Conservation (phyloP, 2,329 filamentous ascomycete genomes). For the Talaromyces sp. region DNA sequence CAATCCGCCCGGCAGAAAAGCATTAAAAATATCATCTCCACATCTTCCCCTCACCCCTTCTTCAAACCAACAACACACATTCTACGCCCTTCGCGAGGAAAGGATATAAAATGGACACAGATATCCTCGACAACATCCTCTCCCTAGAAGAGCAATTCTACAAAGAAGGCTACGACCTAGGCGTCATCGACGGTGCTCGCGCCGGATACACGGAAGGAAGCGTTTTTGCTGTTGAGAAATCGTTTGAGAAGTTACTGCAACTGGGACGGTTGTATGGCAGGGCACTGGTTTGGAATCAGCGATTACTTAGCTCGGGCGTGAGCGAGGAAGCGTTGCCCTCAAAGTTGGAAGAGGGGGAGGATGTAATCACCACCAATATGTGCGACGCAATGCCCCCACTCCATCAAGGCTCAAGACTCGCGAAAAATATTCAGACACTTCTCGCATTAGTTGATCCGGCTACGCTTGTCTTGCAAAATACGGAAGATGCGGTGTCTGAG, state of each 20-base stretch:
- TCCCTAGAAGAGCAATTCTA: constrained; percentile 71
- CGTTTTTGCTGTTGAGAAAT: constrained; percentile 85
- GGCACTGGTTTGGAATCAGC: constrained; percentile 78
- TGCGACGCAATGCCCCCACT: constrained; percentile 47
- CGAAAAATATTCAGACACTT: constrained; percentile 73
- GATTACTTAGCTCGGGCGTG: constrained; percentile 44
- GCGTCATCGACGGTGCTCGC: constrained; percentile 69
- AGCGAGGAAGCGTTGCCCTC: constrained; percentile 32
- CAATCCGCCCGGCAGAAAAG: constrained; percentile 16
- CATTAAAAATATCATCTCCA: constrained; percentile 2
- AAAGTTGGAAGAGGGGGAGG: neutral
- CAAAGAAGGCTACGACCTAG: constrained; percentile 74
- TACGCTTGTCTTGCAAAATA: constrained; percentile 76
- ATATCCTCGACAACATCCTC: constrained; percentile 58
- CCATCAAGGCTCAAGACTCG: constrained; percentile 62
- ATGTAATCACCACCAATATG: constrained; percentile 29
- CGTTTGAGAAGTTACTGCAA: constrained; percentile 87
- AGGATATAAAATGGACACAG: constrained; percentile 38
- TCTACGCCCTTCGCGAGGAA: neutral
- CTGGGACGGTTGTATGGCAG: constrained; percentile 76
- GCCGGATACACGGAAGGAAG: constrained; percentile 85
- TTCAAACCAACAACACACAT: neutral
- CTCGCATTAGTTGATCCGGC: constrained; percentile 76
- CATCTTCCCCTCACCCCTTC: neutral
- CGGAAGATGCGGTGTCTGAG: constrained; percentile 83